A percentile compares a stretch with the other conserved stretches of the same genome.
Evolutionary conservation across 805 yeast species (phyloP).

Genomic region (Grigorovia jiainica): DNA sequence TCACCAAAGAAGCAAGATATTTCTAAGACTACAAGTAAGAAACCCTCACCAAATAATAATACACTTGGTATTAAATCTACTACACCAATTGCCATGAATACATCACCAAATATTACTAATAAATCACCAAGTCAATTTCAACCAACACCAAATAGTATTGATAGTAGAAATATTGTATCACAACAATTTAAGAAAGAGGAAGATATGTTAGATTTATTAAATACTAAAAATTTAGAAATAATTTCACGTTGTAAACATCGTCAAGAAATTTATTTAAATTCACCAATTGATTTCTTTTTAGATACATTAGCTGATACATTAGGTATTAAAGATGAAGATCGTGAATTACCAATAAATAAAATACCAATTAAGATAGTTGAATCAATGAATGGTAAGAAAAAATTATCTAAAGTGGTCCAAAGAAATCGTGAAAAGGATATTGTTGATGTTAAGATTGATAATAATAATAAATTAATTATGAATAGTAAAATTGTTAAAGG

Average conservation of each 20-base stretch:
- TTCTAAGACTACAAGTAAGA: slow-evolving; percentile 7
- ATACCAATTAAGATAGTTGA: slow-evolving; percentile 21
- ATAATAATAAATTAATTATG: slow-evolving; percentile 22
- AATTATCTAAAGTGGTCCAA: slow-evolving; percentile 23
- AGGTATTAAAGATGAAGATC: slow-evolving; percentile 23
- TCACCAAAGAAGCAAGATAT: slow-evolving; percentile 6
- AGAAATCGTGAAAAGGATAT: slow-evolving; percentile 27
- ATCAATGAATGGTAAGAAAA: slow-evolving; percentile 26
- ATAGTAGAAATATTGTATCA: slow-evolving; percentile 9
- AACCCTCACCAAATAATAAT: slow-evolving; percentile 10
- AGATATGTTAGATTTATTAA: slow-evolving; percentile 19
- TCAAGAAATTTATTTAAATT: slow-evolving; percentile 23
- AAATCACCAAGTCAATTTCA: slow-evolving; percentile 14
- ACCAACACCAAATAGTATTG: slow-evolving; percentile 1
- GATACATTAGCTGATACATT: slow-evolving; percentile 26
- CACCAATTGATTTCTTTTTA: slow-evolving; percentile 26
- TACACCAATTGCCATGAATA: slow-evolving; percentile 14
- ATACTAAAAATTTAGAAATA: slow-evolving; percentile 24
- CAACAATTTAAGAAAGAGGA: slow-evolving; percentile 27
- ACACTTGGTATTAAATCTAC: slow-evolving; percentile 13
- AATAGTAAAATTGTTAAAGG: slow-evolving; percentile 14
- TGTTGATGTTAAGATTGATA: slow-evolving; percentile 13
- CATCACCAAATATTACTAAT: slow-evolving; percentile 8
- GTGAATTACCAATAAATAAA: slow-evolving; percentile 14
- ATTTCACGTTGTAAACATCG: slow-evolving; percentile 27